Base-by-base conservation (phyloP, 2,329 filamentous ascomycete species). In the Cladosporium sp. region DNA sequence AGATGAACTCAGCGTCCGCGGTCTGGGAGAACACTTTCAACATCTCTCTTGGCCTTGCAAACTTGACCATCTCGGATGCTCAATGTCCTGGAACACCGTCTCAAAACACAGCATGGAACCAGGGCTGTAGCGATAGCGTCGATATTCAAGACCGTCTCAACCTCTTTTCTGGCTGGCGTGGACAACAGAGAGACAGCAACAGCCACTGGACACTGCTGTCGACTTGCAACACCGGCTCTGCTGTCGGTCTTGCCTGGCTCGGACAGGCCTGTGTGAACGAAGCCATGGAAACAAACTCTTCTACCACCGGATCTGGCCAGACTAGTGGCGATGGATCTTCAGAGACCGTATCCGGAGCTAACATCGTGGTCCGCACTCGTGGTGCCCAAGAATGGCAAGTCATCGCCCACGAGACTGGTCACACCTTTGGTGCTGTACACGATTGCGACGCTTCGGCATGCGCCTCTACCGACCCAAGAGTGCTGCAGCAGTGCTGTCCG, bases 381-480 rank as follows among this genome's bases (percentile, higher is more conserved):
- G 71, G 70, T 32, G 80, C 83, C 20, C 88, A 85, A 3, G 92
- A 96, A 70, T 97, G 93, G 93, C 91, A 97, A 71, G 89, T 97
- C 58, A 90, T 97, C 73, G 93, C 93, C 28, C 93, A 97, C 71
- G 93, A 97, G 74, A 87, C 87, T 3, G 93, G 92, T 1, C 93
- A 97, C 72, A 97, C 91, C 0, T 97, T 96, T 72, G 93, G 93
- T 45, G 94, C 93, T 4, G 91, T 97, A 9, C 94, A 99, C 73
- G 94, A 99, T 74, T 99, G 94, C 73, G 88, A 84, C 2, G 70
- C 77, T 0, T 61, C 73, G n/a, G 82, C 87, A 2, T 97, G 93
- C 70, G 66, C 68, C 6, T 80, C 90, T 59, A 79, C 83, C 19
- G 83, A 83, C 36, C 74, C 76, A 1, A 80, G 86, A 62, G 78